Evolutionary conservation across 306 rosid genomes (phyloP).

Genomic region (Citrullus mucosospermus): DNA sequence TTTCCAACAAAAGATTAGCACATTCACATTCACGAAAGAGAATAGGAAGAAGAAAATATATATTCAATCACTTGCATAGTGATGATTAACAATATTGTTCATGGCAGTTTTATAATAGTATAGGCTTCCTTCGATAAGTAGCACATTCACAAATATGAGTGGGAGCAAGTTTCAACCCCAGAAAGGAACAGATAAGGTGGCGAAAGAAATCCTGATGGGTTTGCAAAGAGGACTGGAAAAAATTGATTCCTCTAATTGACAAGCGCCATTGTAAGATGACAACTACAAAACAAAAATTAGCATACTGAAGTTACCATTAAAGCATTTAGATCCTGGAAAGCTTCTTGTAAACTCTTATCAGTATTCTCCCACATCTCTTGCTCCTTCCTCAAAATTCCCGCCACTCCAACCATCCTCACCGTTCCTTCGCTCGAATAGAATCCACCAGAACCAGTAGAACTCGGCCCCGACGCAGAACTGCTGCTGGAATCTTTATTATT

Average conservation of each 20-base stretch:
- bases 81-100: background rate
- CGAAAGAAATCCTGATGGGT: background rate
- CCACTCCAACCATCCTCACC: constrained; percentile 87
- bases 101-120: background rate
- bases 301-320: constrained; percentile 48
- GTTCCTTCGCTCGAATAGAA: constrained; percentile 67
- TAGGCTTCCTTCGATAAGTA: background rate
- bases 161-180: background rate
- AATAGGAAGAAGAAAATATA: background rate
- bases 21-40: background rate
- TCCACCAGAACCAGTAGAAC: constrained; percentile 24
- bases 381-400: constrained; percentile 92
- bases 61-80: background rate
- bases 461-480: background rate
- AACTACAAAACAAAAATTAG: background rate
- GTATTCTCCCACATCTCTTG: constrained; percentile 99
- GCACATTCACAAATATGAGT: background rate
- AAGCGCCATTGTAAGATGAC: background rate
- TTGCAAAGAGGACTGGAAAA: background rate
- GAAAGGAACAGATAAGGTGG: background rate
- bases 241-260: background rate
- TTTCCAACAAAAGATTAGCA: background rate
- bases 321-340: constrained; percentile 97
- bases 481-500: constrained; percentile 12
- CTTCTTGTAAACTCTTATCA: constrained; percentile 89